These are phyloP conservation scores for Fusarium nelsonii DNA, from an alignment of 2,329 filamentous ascomycete species.

Conservation along the genomic window DNA sequence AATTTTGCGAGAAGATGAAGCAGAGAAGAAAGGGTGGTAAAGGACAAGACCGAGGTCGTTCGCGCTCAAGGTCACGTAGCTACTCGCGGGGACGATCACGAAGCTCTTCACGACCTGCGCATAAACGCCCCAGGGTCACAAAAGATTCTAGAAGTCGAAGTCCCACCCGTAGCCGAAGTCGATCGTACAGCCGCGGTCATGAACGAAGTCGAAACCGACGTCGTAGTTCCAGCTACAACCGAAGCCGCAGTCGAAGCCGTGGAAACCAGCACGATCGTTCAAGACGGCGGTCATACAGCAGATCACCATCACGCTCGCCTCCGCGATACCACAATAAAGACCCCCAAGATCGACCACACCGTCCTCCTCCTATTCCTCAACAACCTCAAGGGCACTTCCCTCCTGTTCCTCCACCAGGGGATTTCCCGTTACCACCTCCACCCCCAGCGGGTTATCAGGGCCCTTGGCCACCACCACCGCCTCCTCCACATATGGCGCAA, in stretches of 20 bases:
- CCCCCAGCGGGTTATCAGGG: constrained; percentile 56
- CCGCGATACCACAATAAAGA: constrained; percentile 33
- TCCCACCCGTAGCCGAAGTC: constrained; percentile 45
- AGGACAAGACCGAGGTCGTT: constrained; percentile 50
- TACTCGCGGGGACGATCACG: constrained; percentile 49
- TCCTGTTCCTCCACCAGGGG: constrained; percentile 35
- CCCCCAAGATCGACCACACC: constrained; percentile 27
- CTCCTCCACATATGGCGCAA: constrained; percentile 45
- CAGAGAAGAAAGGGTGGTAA: constrained; percentile 54
- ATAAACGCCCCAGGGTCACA: constrained; percentile 50
- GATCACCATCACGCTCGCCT: constrained; percentile 46
- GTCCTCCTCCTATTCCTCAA: constrained; percentile 46
- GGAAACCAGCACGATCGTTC: constrained; percentile 37
- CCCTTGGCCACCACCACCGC: constrained; percentile 58
- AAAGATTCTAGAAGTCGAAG: constrained; percentile 42
- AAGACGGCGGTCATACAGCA: constrained; percentile 44
- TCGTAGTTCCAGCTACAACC: constrained; percentile 49
- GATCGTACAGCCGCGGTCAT: constrained; percentile 48
- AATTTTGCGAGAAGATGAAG: constrained; percentile 87
- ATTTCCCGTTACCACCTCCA: constrained; percentile 15
- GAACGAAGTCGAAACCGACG: constrained; percentile 32
- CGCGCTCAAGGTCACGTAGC: constrained; percentile 50
- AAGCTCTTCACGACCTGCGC: constrained; percentile 49
- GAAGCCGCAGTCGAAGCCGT: constrained; percentile 50
- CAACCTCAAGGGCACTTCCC: constrained; percentile 41